Base-by-base conservation (phyloP, 441 rosid genomes). In the Adansonia gregorii region DNA sequence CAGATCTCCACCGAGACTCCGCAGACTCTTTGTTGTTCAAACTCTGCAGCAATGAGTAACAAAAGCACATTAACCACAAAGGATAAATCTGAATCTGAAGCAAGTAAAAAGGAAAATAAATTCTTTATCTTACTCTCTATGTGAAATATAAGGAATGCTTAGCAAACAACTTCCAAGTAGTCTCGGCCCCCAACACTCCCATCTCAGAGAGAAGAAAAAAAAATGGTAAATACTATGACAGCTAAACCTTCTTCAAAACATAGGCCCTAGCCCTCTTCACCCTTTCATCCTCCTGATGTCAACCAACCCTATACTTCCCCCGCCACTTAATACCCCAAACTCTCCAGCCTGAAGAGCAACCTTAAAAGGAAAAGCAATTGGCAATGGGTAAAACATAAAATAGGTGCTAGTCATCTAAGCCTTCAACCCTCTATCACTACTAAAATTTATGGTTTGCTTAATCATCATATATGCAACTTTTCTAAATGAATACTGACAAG, bases 1-100 rank as follows among this genome's bases (percentile, higher is more conserved):
- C 86, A 81, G 93, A 81, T 83, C 87, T 89, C 97, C 98, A 81
- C 60, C 84, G 92, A 77, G 96, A 39, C 78, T 93, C 99, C 58
- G 88, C 87, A 74, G 92, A 77, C 81, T 89, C 98, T 87, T 79
- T 91, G 86, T 75, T 88, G 87, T 80, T 85, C 59, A 31, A 66
- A 84, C 76, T 90, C 98, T 95, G 92, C 68, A 77, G 59, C 10
- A 83, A 71, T 6, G 49, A 58, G 73, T 3, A 66, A 41, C 49
- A 52, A 64, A 27, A 51, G 41, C 45, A 41, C 12, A 69, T 80
- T 9, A 58, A 14, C 67, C 14, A 14, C 46, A 75, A 73, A 58
- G 46, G 39, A 68, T 55, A 73, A 70, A 70, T 71, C 45, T 22
- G 19, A 7, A 67, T 56, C 63, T 59, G 69, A 72, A 71, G 58